phyloP scores from a whole-genome alignment of 1,284 basidiomycete species.

The Tilletia walkeri region DNA sequence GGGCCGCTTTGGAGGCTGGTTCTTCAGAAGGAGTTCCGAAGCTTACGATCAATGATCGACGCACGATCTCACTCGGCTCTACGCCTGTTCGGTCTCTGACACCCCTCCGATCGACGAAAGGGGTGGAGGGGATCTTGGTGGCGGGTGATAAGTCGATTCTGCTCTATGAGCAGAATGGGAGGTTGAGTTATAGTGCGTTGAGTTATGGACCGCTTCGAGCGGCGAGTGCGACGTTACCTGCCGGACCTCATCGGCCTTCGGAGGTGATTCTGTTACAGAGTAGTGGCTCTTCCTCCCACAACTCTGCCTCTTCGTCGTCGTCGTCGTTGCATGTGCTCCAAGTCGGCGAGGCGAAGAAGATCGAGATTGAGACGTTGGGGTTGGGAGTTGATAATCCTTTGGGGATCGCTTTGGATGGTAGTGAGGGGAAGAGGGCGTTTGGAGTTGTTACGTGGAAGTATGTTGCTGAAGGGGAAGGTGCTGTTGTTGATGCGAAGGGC shows the following conservation, averaged over 20 bases:
- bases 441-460: conserved; percentile 7
- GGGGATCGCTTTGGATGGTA: neutral
- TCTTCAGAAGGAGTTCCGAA: neutral
- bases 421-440: conserved; percentile 4
- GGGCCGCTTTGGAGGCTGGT: neutral
- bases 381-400: neutral
- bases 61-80: conserved; percentile 68
- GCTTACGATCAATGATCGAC: conserved; percentile 59
- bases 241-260: neutral
- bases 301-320: neutral
- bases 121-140: conserved; percentile 43
- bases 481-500: conserved; percentile 10
- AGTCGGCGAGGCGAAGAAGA: conserved; percentile 5
- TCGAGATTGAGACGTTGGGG: neutral
- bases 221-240: neutral
- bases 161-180: neutral
- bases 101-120: conserved; percentile 32
- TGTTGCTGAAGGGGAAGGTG: neutral
- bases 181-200: conserved; percentile 4
- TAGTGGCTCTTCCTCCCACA: neutral
- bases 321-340: neutral
- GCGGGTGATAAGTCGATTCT: conserved; percentile 32
- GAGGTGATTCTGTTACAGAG: neutral
- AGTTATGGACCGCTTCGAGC: conserved; percentile 1
- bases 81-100: conserved; percentile 66